Percentiles rank a stretch among this genome's conserved stretches.
Conservation (phyloP, 148 eudicot genomes). For the Chenopodium album region DNA sequence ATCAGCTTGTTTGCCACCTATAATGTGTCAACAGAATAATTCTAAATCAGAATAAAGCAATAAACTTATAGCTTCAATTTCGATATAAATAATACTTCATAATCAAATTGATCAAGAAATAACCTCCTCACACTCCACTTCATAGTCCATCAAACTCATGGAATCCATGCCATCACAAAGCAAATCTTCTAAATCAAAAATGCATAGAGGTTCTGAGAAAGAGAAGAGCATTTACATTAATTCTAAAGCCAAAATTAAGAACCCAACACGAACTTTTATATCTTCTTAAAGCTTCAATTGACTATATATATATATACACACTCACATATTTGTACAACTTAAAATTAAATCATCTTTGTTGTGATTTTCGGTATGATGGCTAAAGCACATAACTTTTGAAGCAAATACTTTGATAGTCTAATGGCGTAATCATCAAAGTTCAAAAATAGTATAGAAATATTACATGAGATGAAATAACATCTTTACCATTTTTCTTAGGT, state of each 20-base stretch:
- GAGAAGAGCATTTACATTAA: not conserved
- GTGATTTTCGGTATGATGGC: not conserved
- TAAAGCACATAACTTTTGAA: not conserved
- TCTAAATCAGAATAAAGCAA: not conserved
- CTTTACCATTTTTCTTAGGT: not conserved
- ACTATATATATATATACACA: no score
- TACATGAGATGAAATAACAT: not conserved
- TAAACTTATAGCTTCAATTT: not conserved
- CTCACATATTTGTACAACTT: not conserved
- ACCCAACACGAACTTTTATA: not conserved
- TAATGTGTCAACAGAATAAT: not conserved
- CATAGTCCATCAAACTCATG: constrained; percentile 30
- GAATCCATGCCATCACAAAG: constrained; percentile 60
- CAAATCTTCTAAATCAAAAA: constrained; percentile 58
- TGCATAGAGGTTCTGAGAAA: constrained; percentile 45
- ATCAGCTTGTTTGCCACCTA: constrained; percentile 53
- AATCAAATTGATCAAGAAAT: not conserved
- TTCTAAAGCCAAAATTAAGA: constrained; percentile 1
- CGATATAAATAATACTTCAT: not conserved
- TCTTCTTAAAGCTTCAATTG: not conserved
- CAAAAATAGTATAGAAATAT: not conserved
- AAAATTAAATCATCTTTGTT: not conserved
- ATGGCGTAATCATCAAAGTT: not conserved
- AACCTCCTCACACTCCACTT: constrained; percentile 44
- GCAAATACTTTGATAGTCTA: no score